These are phyloP conservation scores for Jimgerdemannia lactiflua DNA, from an alignment of 192 early-diverging fungal species.

Conservation along the genomic window DNA sequence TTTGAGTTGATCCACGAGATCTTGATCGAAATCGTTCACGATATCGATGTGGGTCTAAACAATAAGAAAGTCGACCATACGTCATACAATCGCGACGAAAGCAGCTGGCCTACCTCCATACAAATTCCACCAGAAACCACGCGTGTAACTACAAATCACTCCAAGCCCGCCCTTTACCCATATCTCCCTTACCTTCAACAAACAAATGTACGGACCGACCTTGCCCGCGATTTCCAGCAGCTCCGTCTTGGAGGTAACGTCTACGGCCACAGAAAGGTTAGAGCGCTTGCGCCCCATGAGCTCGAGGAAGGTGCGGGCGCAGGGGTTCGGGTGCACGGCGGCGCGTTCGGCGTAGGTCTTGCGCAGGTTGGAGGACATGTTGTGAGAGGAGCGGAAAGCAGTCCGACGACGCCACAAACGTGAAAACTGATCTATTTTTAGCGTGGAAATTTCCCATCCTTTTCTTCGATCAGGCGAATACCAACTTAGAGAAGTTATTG, in stretches of 20 bases:
- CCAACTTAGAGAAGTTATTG: too few species aligned
- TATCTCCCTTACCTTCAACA: constrained; percentile 74
- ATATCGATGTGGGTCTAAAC: constrained; percentile 93
- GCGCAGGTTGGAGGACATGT: neutral
- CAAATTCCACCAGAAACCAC: neutral
- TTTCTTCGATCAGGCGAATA: too few species aligned
- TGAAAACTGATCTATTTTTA: too few species aligned
- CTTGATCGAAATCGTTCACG: constrained; percentile 88
- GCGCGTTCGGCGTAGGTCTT: constrained; percentile 68
- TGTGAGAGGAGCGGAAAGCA: too few species aligned
- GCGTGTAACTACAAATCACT: neutral
- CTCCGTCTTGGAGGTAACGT: constrained; percentile 86
- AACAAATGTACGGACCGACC: constrained; percentile 93
- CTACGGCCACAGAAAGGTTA: constrained; percentile 89
- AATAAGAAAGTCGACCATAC: neutral
- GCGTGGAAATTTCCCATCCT: too few species aligned
- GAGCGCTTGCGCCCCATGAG: constrained; percentile 89
- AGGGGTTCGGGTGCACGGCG: constrained; percentile 66
- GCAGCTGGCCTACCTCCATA: neutral
- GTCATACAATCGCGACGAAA: neutral
- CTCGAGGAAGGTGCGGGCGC: constrained; percentile 69
- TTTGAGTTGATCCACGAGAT: constrained; percentile 71
- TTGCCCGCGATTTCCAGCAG: constrained; percentile 84
- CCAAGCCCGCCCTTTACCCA: neutral
- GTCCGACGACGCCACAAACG: too few species aligned